Evolutionary conservation across 2,329 filamentous ascomycete species (phyloP), one percentile per base, ranked within the genome.

Genomic region (Cladorrhinum sp.): DNA sequence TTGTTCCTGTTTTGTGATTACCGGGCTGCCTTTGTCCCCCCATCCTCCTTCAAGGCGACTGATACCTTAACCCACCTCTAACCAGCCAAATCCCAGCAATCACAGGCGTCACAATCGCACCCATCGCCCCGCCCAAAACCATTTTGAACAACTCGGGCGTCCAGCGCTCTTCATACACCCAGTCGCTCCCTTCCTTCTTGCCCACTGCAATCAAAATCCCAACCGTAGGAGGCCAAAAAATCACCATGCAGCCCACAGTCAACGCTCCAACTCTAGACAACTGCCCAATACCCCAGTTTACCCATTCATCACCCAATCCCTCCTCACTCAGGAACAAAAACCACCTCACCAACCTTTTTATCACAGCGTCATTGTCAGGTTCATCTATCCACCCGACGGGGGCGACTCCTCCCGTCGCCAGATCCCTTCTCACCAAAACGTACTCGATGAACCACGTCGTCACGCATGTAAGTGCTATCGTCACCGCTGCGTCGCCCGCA

Each of bases 381-480:
- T 77, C 68, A 4, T 68, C 65, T 63, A 77, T 61, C 64, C 78
- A 79, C 32, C 78, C 79, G 27, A 83, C 76, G 24, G 81, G 76
- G 60, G 78, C 75, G 50, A 84, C 74, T 8, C 71, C 73, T 32
- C 78, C 77, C 32, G 71, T 71, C 22, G 69, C 72, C 20, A 84
- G 70, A 69, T 83, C 80, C 22, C 72, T 71, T 64, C 77, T 77
- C 24, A 84, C 79, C n/a, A 82, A 68, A 25, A 75, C 60, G 36
- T 76, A 71, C 66, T 83, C 79, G 48, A 81, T 71, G 55, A 81
- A 70, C 81, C 81, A 84, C 22, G 81, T 84, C 51, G 81, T 71
- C 63, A 80, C 68, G 64, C 73, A 77, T 68, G 83, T 81, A 55
- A 83, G 56, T 62, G 83, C 72, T 60, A 81, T 75, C n/a, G 81